Evolutionary conservation across 2,329 filamentous ascomycete species (phyloP).

Genomic region (Berkeleyomyces rouxiae): DNA sequence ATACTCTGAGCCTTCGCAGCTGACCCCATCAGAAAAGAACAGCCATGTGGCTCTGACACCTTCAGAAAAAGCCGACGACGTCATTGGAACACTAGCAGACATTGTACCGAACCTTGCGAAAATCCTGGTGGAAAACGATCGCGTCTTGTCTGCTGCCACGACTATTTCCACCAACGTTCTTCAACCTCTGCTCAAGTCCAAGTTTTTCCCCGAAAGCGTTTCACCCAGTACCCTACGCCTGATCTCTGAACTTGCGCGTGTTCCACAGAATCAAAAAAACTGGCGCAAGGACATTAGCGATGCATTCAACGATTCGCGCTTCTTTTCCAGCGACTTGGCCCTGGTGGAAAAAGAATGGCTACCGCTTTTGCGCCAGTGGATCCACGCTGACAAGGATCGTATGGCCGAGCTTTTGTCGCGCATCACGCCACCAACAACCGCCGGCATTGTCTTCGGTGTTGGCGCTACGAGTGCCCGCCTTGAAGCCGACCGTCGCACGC

Average conservation of each 20-base stretch:
- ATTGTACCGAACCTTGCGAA: constrained; percentile 69
- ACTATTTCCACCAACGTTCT: constrained; percentile 74
- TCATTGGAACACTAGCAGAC: constrained; percentile 61
- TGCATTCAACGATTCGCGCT: constrained; percentile 75
- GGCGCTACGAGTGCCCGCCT: constrained; percentile 82
- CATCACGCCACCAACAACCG: constrained; percentile 71
- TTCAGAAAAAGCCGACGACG: constrained; percentile 47
- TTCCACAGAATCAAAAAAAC: constrained; percentile 66
- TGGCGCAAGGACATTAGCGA: constrained; percentile 91
- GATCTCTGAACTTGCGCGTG: constrained; percentile 57
- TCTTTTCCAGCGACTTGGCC: constrained; percentile 55
- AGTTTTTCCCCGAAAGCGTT: constrained; percentile 73
- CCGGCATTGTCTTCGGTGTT: constrained; percentile 96
- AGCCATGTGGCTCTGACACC: constrained; percentile 21
- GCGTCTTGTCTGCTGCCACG: constrained; percentile 59
- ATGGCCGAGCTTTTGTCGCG: constrained; percentile 66
- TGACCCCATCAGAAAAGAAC: constrained; percentile 23
- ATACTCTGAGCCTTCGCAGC: constrained; percentile 40
- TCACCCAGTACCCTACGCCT: constrained; percentile 54
- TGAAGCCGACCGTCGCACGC: constrained; percentile 88
- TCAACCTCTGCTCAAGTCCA: constrained; percentile 65
- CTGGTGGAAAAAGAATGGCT: constrained; percentile 65
- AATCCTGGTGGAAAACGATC: constrained; percentile 72
- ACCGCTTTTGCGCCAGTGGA: constrained; percentile 69
- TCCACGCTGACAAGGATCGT: constrained; percentile 70